Evolutionary conservation across 2,329 filamentous ascomycete species (phyloP), one percentile per base, ranked within the genome.

Genomic region (Leptographium galeiforme): DNA sequence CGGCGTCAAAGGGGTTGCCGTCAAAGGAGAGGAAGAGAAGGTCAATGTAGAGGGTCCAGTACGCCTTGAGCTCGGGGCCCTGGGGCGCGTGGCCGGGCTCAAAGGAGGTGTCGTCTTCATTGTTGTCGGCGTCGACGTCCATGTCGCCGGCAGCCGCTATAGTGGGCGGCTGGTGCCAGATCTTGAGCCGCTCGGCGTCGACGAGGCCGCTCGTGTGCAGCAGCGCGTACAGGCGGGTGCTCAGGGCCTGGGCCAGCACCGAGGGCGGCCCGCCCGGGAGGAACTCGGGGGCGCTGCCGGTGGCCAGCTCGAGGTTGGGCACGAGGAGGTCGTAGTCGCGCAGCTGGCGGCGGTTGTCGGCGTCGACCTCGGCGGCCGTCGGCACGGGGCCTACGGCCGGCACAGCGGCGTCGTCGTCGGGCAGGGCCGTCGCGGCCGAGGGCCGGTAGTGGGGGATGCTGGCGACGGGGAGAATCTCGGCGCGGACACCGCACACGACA

Each of bases 1-100:
- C 88, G 0, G 88, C 87, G 63, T 98, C 91, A 59, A 97, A 90
- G 1, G 89, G 81, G 62, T 93, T 95, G 7, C 91, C 91, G 58
- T 95, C 90, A 50, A 95, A 81, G 0, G 88, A 94, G 60, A 98
- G 84, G 69, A 95, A 93, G 63, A 96, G 79, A n/a, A 96, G 76
- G 64, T 97, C 91, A 59, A 98, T 87, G 68, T 95, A 96, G 19
- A 98, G 79, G 11, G 87, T 84, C 93, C 91, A 98, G 67, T 94
- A 97, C 0, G 85, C 93, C 65, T 87, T 91, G 12, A 91, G 68
- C 55, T 68, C 65, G 39, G 66, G 66, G 1, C n/a, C 48, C 2
- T 39, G 41, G 18, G 41, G 6, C 3, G 12, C 41, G 12, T 44
- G 41, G 41, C 41, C 41, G 10, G 41, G 41, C 19, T 30, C 41